Percentiles rank a stretch among this genome's conserved stretches.
Evolutionary conservation across 805 yeast species (phyloP).

Genomic region (Saccharomycodes ludwigii): DNA sequence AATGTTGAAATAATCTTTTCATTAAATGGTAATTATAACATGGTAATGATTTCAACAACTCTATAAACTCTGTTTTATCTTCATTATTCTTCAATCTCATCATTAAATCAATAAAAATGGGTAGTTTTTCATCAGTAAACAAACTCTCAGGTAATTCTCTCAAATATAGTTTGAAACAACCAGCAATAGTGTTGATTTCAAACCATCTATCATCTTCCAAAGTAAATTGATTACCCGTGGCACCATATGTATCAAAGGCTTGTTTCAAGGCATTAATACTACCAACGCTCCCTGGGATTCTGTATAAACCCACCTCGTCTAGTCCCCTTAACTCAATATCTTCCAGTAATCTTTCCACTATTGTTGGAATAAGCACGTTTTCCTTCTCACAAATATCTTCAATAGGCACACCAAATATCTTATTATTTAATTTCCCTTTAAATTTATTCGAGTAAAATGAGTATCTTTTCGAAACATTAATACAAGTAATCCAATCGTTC

Average conservation of each 20-base stretch:
- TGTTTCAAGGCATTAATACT: conserved; percentile 40
- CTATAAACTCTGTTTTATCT: conserved; percentile 13
- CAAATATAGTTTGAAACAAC: conserved; percentile 71
- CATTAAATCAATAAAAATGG: conserved; percentile 34
- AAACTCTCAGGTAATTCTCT: conserved; percentile 83
- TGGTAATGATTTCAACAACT: conserved; percentile 39
- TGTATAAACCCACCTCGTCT: conserved; percentile 82
- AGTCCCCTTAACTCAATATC: conserved; percentile 81
- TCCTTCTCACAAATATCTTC: conserved; percentile 66
- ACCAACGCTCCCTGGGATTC: conserved; percentile 56
- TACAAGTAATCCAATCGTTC: conserved; percentile 56
- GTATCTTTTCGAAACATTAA: conserved; percentile 28
- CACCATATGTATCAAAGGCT: conserved; percentile 39
- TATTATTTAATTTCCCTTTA: conserved; percentile 29
- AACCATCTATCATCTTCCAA: conserved; percentile 48
- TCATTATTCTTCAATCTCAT: conserved; percentile 12
- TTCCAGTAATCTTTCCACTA: conserved; percentile 51
- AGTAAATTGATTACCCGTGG: conserved; percentile 25
- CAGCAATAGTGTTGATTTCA: conserved; percentile 79
- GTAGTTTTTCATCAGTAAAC: conserved; percentile 54
- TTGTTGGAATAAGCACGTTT: conserved; percentile 43
- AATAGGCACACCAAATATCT: conserved; percentile 81
- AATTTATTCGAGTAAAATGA: conserved; percentile 30
- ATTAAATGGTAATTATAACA: conserved; percentile 53
- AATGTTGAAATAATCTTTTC: conserved; percentile 54